Evolutionary conservation across 768 basidiomycete genomes (phyloP).

Genomic region (Phylloporus scabripes): DNA sequence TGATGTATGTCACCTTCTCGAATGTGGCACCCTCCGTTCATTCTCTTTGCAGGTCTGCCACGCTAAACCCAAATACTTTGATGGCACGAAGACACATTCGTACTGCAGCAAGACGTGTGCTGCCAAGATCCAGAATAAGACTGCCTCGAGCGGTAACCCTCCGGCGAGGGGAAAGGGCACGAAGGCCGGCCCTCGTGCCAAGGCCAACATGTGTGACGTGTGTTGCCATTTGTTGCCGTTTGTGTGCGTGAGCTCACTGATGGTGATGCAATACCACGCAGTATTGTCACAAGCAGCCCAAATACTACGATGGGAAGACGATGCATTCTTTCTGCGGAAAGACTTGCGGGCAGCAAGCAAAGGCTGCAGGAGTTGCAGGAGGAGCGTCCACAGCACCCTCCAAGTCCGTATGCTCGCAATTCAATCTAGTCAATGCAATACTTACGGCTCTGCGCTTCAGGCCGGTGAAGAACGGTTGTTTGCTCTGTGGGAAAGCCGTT

Average conservation of each 20-base stretch:
- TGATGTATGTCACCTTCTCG: constrained; percentile 37
- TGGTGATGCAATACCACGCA: constrained; percentile 21
- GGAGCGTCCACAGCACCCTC: constrained; percentile 20
- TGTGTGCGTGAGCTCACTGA: background rate
- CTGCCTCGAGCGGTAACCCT: constrained; percentile 21
- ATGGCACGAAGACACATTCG: constrained; percentile 50
- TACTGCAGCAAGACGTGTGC: constrained; percentile 57
- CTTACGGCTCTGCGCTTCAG: constrained; percentile 31
- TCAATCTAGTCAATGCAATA: constrained; percentile 24
- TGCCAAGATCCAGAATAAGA: constrained; percentile 39
- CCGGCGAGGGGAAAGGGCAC: constrained; percentile 24
- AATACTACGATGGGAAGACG: constrained; percentile 51
- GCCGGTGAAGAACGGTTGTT: constrained; percentile 42
- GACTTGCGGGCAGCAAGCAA: constrained; percentile 50
- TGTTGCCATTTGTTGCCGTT: constrained; percentile 17
- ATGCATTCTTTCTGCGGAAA: constrained; percentile 62
- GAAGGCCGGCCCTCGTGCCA: constrained; percentile 22
- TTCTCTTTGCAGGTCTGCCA: constrained; percentile 44
- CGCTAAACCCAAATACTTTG: constrained; percentile 49
- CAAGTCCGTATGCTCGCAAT: constrained; percentile 27
- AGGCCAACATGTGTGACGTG: constrained; percentile 47
- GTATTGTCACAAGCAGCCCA: constrained; percentile 58
- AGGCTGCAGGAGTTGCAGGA: constrained; percentile 24
- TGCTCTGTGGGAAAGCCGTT: constrained; percentile 53
- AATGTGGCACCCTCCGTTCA: constrained; percentile 4